Base-by-base conservation (phyloP, 441 rosid genomes). In the Capsella rubella region DNA sequence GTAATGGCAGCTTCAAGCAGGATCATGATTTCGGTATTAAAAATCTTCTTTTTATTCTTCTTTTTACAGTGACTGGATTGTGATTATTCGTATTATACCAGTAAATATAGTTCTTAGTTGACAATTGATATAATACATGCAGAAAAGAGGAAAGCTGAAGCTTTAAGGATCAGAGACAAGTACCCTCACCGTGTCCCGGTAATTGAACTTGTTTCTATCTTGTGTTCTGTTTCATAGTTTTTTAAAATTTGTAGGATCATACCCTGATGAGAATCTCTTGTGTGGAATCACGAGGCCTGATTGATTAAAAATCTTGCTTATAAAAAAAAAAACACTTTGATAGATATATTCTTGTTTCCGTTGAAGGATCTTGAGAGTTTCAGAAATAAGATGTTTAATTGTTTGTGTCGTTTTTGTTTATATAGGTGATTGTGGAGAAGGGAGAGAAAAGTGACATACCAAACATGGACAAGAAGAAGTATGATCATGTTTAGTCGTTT, bases 181-280 rank as follows among this genome's bases (percentile, higher is more conserved):
- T 93, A 93, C 73, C 92, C 96, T 1, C 95, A 93, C 59, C 82
- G 97, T 82, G 87, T 91, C 34, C 98, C 96, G 6, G 98, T 91
- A 83, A 29, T 77, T 1, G 1, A 10, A 39, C 42, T 39, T 39
- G 42, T 39, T 39, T 39, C 42, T 10, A 39, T 4, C 13, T 37
- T 37, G 4, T 37, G 55, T 64, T 50, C 59, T 35, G n/a, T 53
- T 5, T 51, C 52, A 3, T 40, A 54, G 37, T 8, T 54, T 54
- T 54, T 5, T n/a, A 31, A 6, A 29, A 9, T 3, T 8, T 28
- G 0, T 57, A 15, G 4, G 28, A 57, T 11, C 62, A 57, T 34
- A 57, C 28, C 9, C 8, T 7, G n/a, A 4, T 34, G 29, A n/a
- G 11, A 31, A 32, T 21, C 37, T 55, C 12, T 32, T 31, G 60